Percentiles rank a stretch among this genome's conserved stretches.
phyloP scores from a whole-genome alignment of 176 grass and related monocot species.

The Musa itinerans region DNA sequence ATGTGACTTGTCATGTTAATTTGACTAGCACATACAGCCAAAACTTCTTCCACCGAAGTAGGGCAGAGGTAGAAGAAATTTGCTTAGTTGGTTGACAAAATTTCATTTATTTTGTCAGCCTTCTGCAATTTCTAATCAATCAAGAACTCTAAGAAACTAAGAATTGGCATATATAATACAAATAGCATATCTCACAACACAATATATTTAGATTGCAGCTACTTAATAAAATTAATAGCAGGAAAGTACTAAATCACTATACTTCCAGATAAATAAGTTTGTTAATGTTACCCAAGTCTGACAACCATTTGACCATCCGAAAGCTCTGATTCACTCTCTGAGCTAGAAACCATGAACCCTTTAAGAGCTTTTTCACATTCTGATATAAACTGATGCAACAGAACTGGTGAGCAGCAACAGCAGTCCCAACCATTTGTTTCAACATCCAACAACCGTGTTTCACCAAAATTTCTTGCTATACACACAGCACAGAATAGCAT shows the following conservation, averaged over 20 bases:
- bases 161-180: neutral
- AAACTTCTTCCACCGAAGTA: neutral
- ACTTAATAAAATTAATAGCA: neutral
- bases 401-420: constrained; percentile 70
- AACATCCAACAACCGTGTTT: constrained; percentile 51
- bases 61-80: neutral
- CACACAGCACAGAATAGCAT: constrained; percentile 70
- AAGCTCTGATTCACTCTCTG: constrained; percentile 45
- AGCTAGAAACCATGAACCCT: constrained; percentile 51
- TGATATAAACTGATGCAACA: constrained; percentile 53
- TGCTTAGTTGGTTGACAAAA: neutral
- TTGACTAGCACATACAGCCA: neutral
- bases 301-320: constrained; percentile 38
- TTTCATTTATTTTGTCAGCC: too few species aligned
- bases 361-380: constrained; percentile 60
- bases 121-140: neutral
- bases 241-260: constrained; percentile 6
- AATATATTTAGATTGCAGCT: neutral
- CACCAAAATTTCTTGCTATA: constrained; percentile 76
- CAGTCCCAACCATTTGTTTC: constrained; percentile 62
- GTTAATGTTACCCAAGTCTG: constrained; percentile 39
- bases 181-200: neutral
- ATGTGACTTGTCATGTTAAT: neutral
- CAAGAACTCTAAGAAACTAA: neutral
- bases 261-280: neutral